phyloP scores from a whole-genome alignment of 2,329 filamentous ascomycete genomes.

The Thielaviopsis musarum region DNA sequence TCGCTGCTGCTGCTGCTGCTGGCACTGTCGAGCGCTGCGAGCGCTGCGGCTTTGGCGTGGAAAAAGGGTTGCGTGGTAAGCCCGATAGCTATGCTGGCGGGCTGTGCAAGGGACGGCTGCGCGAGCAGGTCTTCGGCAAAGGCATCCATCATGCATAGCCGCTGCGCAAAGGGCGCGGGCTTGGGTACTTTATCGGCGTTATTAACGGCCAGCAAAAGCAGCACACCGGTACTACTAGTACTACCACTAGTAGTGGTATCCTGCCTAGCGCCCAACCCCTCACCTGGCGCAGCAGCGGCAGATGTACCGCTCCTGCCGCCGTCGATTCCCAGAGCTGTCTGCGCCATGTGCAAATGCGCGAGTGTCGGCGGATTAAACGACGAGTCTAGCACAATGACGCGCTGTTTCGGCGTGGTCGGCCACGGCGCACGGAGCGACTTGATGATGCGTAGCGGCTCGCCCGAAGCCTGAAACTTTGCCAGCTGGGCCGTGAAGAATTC shows the following conservation, averaged over 20 bases:
- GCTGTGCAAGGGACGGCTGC: background rate
- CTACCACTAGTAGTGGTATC: background rate
- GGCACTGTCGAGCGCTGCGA: slow-evolving; percentile 27
- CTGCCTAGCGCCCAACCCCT: too few species aligned
- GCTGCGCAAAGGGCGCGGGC: slow-evolving; percentile 49
- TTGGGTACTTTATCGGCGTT: slow-evolving; percentile 51
- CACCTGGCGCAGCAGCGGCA: background rate
- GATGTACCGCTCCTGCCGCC: background rate
- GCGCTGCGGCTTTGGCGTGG: slow-evolving; percentile 46
- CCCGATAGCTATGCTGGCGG: slow-evolving; percentile 39
- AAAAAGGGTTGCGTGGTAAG: slow-evolving; percentile 61
- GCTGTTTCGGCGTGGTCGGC: background rate
- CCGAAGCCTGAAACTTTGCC: slow-evolving; percentile 2
- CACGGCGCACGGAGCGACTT: slow-evolving; percentile 1
- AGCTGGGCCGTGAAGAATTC: background rate
- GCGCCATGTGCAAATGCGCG: slow-evolving; percentile 42
- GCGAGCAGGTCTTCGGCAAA: slow-evolving; percentile 41
- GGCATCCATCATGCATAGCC: slow-evolving; percentile 54
- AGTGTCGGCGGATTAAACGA: slow-evolving; percentile 52
- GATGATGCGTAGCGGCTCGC: background rate
- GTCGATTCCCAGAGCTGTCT: slow-evolving; percentile 24
- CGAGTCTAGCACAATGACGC: slow-evolving; percentile 45
- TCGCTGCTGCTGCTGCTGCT: slow-evolving; percentile 22
- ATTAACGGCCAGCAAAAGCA: slow-evolving; percentile 44
- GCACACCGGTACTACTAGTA: slow-evolving; percentile 22